Percentiles rank a stretch among this genome's conserved stretches.
Evolutionary conservation across 2,329 filamentous ascomycete species (phyloP).

Genomic region (Phyllosticta capitalensis): DNA sequence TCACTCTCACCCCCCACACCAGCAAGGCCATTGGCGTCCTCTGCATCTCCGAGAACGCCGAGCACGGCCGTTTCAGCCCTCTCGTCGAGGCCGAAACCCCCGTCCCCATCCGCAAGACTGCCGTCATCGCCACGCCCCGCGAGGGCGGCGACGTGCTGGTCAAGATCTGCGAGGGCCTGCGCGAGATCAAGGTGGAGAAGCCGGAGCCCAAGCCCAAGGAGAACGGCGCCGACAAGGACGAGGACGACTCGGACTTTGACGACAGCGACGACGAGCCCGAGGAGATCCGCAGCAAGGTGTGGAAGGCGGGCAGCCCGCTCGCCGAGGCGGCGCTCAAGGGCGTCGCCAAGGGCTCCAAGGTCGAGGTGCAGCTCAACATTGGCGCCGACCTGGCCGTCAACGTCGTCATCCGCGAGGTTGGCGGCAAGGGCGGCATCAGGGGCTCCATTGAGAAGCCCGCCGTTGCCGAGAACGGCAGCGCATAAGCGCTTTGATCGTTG

Average conservation of each 20-base stretch:
- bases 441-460: conserved; percentile 33
- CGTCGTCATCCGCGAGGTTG: conserved; percentile 75
- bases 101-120: conserved; percentile 75
- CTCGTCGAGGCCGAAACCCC: conserved; percentile 81
- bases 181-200: conserved; percentile 90
- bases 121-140: conserved; percentile 66
- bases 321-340: conserved; percentile 78
- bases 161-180: conserved; percentile 77
- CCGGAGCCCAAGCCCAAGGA: conserved; percentile 68
- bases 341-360: conserved; percentile 79
- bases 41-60: conserved; percentile 48
- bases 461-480: conserved; percentile 7
- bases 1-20: conserved; percentile 89
- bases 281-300: conserved; percentile 80
- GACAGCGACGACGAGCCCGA: conserved; percentile 57
- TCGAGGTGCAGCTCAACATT: conserved; percentile 90
- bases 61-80: conserved; percentile 63
- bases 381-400: conserved; percentile 69
- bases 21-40: conserved; percentile 81
- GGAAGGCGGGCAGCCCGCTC: conserved; percentile 75
- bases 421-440: conserved; percentile 74
- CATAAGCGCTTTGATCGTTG: neutral
- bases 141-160: conserved; percentile 81
- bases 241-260: conserved; percentile 46
- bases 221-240: conserved; percentile 50